Conservation (phyloP, 495 filamentous ascomycete genomes). For the Neurospora sp. region DNA sequence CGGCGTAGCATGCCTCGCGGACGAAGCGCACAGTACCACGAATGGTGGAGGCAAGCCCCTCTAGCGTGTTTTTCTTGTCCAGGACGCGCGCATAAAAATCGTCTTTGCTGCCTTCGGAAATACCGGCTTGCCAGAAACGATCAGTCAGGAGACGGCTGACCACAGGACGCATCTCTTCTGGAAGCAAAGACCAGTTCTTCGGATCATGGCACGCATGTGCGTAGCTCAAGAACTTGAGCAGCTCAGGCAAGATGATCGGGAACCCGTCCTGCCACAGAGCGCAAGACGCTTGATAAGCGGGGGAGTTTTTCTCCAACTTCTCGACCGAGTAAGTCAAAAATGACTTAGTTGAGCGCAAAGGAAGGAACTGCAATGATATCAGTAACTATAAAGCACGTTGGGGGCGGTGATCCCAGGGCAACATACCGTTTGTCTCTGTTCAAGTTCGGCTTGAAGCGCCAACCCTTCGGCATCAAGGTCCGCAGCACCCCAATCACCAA, state of each 20-base stretch:
- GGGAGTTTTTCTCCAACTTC: slow-evolving; percentile 60
- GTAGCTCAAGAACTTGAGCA: slow-evolving; percentile 79
- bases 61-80: slow-evolving; percentile 76
- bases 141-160: slow-evolving; percentile 82
- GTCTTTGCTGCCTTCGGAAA: slow-evolving; percentile 86
- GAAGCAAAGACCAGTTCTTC: slow-evolving; percentile 68
- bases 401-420: not conserved
- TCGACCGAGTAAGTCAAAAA: slow-evolving; percentile 86
- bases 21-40: slow-evolving; percentile 80
- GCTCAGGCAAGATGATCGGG: slow-evolving; percentile 70
- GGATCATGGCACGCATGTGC: slow-evolving; percentile 93
- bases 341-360: slow-evolving; percentile 77
- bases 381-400: not conserved
- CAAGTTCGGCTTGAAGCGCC: slow-evolving; percentile 63
- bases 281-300: slow-evolving; percentile 59
- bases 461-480: slow-evolving; percentile 71
- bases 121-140: slow-evolving; percentile 97
- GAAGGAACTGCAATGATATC: slow-evolving; percentile 47
- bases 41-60: slow-evolving; percentile 89
- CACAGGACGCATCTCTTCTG: slow-evolving; percentile 64
- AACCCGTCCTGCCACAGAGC: slow-evolving; percentile 75
- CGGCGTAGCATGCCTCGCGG: slow-evolving; percentile 84
- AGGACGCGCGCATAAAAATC: slow-evolving; percentile 91
- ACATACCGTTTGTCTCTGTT: slow-evolving; percentile 58
- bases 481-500: slow-evolving; percentile 73